A percentile compares a stretch with the other conserved stretches of the same genome.
Conservation (phyloP, 768 basidiomycete species). For the Ephemerocybe angulata region DNA sequence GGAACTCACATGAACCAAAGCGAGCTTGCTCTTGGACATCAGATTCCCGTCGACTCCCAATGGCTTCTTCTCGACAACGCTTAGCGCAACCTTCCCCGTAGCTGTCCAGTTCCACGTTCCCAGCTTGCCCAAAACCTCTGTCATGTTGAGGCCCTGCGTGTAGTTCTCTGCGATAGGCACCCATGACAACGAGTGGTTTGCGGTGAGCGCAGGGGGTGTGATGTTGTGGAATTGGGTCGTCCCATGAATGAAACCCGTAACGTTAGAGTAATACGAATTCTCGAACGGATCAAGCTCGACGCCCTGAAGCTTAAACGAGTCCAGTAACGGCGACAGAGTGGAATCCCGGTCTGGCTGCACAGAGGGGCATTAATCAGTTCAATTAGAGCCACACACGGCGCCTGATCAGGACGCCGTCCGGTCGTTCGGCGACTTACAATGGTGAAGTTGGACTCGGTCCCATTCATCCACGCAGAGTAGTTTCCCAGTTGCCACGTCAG, state of each 20-base stretch:
- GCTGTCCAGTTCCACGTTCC: conserved; percentile 73
- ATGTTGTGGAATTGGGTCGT: conserved; percentile 62
- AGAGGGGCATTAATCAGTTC: not conserved
- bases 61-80: conserved; percentile 58
- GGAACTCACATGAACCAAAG: conserved; percentile 61
- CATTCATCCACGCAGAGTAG: conserved; percentile 73
- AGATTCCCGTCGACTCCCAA: conserved; percentile 29
- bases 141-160: conserved; percentile 49
- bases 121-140: conserved; percentile 41
- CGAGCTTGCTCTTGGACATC: conserved; percentile 40
- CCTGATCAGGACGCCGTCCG: not conserved
- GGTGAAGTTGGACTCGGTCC: conserved; percentile 60
- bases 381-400: not conserved
- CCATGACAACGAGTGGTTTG: conserved; percentile 46
- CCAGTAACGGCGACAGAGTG: conserved; percentile 43
- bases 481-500: conserved; percentile 63
- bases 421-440: conserved; percentile 41
- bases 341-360: conserved; percentile 51
- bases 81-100: conserved; percentile 59
- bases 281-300: conserved; percentile 38
- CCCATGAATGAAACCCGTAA: conserved; percentile 77
- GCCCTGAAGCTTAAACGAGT: conserved; percentile 45
- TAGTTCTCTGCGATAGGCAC: conserved; percentile 44
- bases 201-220: conserved; percentile 40
- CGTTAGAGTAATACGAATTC: conserved; percentile 67